Conservation (phyloP, 2,329 filamentous ascomycete genomes). For the Neurospora sp. region DNA sequence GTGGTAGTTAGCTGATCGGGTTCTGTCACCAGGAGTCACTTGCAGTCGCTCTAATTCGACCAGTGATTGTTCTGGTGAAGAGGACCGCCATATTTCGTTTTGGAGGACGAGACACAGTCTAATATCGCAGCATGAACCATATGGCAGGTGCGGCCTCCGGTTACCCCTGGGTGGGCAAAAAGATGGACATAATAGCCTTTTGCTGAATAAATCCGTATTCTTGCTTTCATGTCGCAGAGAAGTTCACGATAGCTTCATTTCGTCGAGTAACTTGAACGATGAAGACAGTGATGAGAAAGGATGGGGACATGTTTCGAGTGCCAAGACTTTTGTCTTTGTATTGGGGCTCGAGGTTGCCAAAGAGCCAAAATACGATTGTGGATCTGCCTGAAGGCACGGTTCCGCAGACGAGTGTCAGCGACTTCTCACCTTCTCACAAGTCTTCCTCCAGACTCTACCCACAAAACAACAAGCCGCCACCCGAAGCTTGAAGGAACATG, state of each 20-base stretch:
- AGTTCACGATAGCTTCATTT: neutral
- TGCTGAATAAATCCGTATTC: neutral
- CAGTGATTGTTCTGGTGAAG: neutral
- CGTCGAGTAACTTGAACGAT: neutral
- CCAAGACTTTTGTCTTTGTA: neutral
- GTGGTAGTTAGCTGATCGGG: too few species aligned
- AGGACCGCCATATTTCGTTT: neutral
- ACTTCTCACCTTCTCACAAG: neutral
- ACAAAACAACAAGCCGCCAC: neutral
- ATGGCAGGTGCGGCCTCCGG: neutral
- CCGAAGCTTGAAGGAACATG: neutral
- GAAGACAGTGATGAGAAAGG: neutral
- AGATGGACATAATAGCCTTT: too few species aligned
- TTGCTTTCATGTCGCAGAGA: neutral
- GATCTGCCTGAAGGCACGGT: neutral
- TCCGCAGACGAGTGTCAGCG: neutral
- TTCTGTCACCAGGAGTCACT: neutral
- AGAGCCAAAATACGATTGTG: neutral
- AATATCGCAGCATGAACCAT: neutral
- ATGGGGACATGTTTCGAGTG: neutral
- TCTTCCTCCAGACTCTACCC: neutral
- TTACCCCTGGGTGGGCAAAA: neutral
- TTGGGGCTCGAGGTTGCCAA: neutral
- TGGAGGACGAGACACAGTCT: neutral
- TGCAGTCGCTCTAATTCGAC: neutral